Evolutionary conservation across 2,329 filamentous ascomycete genomes (phyloP), one percentile per base, ranked within the genome.

Genomic region (Diplocarpon rosae): DNA sequence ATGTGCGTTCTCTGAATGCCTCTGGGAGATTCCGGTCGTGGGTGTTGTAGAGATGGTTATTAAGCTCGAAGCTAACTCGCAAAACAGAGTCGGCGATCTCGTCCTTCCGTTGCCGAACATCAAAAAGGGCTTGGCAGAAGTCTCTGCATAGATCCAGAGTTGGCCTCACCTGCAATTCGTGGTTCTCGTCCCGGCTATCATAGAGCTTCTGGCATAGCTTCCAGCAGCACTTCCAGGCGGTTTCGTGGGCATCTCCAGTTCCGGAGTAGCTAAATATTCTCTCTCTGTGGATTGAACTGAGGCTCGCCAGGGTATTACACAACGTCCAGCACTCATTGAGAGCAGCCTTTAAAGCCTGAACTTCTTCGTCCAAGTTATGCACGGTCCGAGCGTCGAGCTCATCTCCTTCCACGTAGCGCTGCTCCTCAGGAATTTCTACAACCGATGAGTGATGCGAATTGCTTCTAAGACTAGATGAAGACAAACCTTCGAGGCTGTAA

Each of bases 211-310:
- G 86, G 60, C 89, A 96, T 17, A 96, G 69, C 56, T 83, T 84
- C 90, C 89, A 96, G 65, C 89, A 96, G 50, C 83, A 85, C 62
- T 85, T 87, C 90, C 89, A 95, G 0, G 89, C 88, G 56, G 83
- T 82, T 61, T 94, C 86, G 59, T 94, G 85, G 24, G 82, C 76
- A 53, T 87, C 82, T 1, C 83, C 81, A 10, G 78, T 81, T 11
- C 79, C 80, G 1, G 83, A 80, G 55, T 76, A 83, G 61, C 78
- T 80, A 63, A 92, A 90, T 28, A 88, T 80, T 15, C 85, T 75
- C 54, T 86, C 76, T 24, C 87, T 78, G 59, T 95, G 85, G 52
- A 83, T 83, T 14, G 85, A 89, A 62, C 87, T 94, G 14, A 95
- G 71, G 52, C 76, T 85, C 16, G 87, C 86, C 28, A 95, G 69